Evolutionary conservation across 1,139 yeast species (phyloP).

Genomic region (Oligophagozyma castellii): DNA sequence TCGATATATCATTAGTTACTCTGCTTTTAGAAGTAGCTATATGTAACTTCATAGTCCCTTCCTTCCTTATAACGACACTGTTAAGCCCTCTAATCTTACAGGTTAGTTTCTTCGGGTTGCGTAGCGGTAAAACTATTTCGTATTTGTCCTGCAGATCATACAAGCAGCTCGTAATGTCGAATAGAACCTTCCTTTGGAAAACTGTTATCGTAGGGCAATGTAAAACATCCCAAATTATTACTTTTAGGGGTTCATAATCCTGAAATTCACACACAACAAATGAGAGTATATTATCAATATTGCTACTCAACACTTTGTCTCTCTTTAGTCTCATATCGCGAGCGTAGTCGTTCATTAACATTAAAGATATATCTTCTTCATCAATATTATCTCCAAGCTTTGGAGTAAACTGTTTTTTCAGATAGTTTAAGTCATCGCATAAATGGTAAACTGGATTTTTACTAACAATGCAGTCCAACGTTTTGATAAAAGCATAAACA

Average conservation of each 20-base stretch:
- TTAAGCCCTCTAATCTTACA: constrained; percentile 32
- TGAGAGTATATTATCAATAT: constrained; percentile 38
- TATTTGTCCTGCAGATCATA: constrained; percentile 52
- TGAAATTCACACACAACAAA: constrained; percentile 52
- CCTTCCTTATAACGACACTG: constrained; percentile 23
- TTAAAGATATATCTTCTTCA: constrained; percentile 2
- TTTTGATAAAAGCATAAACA: constrained; percentile 33
- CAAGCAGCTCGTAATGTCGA: constrained; percentile 52
- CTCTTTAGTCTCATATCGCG: constrained; percentile 33
- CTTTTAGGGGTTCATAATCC: constrained; percentile 46
- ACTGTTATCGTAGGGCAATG: constrained; percentile 48
- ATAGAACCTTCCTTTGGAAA: constrained; percentile 46
- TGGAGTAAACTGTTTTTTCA: not conserved
- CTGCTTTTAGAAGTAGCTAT: constrained; percentile 7
- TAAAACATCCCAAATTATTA: constrained; percentile 55
- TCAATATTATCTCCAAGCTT: constrained; percentile 11
- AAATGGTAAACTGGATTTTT: not conserved
- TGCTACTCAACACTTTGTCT: constrained; percentile 31
- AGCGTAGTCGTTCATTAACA: constrained; percentile 36
- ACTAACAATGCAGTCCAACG: constrained; percentile 24
- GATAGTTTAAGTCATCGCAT: not conserved
- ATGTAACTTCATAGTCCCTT: constrained; percentile 26
- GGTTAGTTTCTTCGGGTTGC: constrained; percentile 52
- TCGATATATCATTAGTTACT: constrained; percentile 4
- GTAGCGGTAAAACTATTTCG: constrained; percentile 48